phyloP scores from a whole-genome alignment of 257 asterid genomes.

The Cruciata laevipes region DNA sequence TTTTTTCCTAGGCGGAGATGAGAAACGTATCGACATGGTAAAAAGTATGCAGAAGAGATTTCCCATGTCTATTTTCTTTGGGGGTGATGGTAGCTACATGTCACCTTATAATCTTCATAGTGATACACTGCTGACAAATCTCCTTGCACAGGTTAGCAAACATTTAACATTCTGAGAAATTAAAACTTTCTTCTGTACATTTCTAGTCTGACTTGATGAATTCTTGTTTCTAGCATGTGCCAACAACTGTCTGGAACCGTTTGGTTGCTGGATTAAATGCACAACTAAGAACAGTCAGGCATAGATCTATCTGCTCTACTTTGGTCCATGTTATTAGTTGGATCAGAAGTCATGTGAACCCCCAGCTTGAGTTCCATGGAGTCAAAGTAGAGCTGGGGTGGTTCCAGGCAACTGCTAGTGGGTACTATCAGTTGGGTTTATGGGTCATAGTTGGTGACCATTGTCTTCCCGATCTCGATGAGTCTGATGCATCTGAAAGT shows the following conservation, averaged over 20 bases:
- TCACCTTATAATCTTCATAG: slow-evolving; percentile 77
- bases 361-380: slow-evolving; percentile 93
- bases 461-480: slow-evolving; percentile 55
- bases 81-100: slow-evolving; percentile 96
- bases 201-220: slow-evolving; percentile 18
- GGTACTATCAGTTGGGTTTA: slow-evolving; percentile 86
- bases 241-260: slow-evolving; percentile 91
- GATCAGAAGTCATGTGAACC: slow-evolving; percentile 76
- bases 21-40: slow-evolving; percentile 82
- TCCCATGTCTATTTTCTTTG: slow-evolving; percentile 85
- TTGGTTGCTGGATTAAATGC: slow-evolving; percentile 89
- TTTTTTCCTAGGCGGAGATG: slow-evolving; percentile 97
- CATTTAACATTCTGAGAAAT: slow-evolving; percentile 5
- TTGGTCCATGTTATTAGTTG: slow-evolving; percentile 65
- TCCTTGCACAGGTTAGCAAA: slow-evolving; percentile 78
- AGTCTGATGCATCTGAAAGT: slow-evolving; percentile 43
- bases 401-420: slow-evolving; percentile 93
- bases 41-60: slow-evolving; percentile 83
- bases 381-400: slow-evolving; percentile 88
- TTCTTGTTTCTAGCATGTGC: slow-evolving; percentile 62
- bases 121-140: slow-evolving; percentile 79
- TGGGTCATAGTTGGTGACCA: slow-evolving; percentile 72
- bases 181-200: neutral
- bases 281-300: slow-evolving; percentile 81
- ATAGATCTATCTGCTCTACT: slow-evolving; percentile 59